These are phyloP conservation scores for Fusarium denticulatum DNA, from an alignment of 2,329 filamentous ascomycete genomes.

Conservation along the genomic window DNA sequence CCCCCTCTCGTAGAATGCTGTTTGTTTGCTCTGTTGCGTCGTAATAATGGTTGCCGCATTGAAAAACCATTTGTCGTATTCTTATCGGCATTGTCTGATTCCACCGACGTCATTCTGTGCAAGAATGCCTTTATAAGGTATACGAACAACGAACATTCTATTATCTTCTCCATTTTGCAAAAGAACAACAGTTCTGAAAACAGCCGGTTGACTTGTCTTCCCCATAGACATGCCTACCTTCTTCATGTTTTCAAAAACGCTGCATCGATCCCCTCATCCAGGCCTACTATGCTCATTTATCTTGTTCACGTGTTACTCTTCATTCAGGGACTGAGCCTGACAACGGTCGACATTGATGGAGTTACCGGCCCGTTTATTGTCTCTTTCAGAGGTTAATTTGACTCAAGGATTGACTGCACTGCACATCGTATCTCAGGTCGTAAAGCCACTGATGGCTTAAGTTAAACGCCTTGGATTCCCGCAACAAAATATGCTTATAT, in stretches of 20 bases:
- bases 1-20: background rate
- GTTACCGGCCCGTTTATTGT: background rate
- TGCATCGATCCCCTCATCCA: background rate
- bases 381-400: background rate
- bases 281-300: background rate
- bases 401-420: background rate
- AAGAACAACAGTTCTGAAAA: background rate
- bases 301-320: background rate
- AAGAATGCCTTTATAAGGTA: background rate
- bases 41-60: background rate
- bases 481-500: slow-evolving; percentile 13
- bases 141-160: background rate
- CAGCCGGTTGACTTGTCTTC: background rate
- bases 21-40: background rate
- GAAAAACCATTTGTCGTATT: background rate
- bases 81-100: background rate
- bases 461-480: background rate
- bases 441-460: background rate
- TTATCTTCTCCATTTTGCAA: background rate
- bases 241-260: background rate
- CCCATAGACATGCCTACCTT: background rate
- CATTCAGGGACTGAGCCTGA: background rate
- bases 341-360: slow-evolving; percentile 1
- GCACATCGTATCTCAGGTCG: background rate
- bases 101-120: background rate